These are phyloP conservation scores for Avena sativa DNA, from an alignment of 176 grass and related monocot species.

Conservation along the genomic window DNA sequence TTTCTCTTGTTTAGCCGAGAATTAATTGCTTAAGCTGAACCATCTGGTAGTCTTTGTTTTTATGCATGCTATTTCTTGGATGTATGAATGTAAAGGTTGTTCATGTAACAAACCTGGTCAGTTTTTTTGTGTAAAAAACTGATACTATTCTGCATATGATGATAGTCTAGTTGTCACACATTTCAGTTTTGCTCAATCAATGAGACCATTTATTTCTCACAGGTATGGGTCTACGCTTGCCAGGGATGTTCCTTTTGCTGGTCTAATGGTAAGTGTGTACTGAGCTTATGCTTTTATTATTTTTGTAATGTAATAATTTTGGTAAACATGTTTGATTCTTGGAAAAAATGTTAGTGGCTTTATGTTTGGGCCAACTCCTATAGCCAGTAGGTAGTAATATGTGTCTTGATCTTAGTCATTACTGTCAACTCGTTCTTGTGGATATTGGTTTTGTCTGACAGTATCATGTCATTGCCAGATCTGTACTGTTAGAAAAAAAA, in stretches of 20 bases:
- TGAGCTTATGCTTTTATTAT: slow-evolving; percentile 27
- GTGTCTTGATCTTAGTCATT: slow-evolving; percentile 1
- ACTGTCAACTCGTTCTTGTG: not conserved
- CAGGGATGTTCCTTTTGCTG: slow-evolving; percentile 98
- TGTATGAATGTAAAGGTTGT: not conserved
- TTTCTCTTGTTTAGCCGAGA: slow-evolving; percentile 2
- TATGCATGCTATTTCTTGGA: slow-evolving; percentile 4
- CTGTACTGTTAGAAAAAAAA: not conserved
- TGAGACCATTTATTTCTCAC: slow-evolving; percentile 33
- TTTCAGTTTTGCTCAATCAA: slow-evolving; percentile 36
- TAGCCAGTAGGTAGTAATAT: slow-evolving; percentile 13
- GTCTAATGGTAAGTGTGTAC: slow-evolving; percentile 75
- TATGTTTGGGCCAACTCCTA: slow-evolving; percentile 19
- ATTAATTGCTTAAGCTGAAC: not conserved
- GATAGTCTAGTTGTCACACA: slow-evolving; percentile 25
- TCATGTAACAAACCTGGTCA: not conserved
- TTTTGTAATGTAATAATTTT: slow-evolving; percentile 34
- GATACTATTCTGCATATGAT: slow-evolving; percentile 21
- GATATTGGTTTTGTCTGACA: not conserved
- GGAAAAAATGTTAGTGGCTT: not conserved
- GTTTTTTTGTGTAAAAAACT: slow-evolving; percentile 25
- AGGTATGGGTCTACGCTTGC: slow-evolving; percentile 98
- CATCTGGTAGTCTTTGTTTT: not conserved
- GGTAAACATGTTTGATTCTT: not conserved
- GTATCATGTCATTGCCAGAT: not conserved